These are phyloP conservation scores for Metschnikowia orientalis DNA, from an alignment of 805 yeast genomes.

Conservation along the genomic window DNA sequence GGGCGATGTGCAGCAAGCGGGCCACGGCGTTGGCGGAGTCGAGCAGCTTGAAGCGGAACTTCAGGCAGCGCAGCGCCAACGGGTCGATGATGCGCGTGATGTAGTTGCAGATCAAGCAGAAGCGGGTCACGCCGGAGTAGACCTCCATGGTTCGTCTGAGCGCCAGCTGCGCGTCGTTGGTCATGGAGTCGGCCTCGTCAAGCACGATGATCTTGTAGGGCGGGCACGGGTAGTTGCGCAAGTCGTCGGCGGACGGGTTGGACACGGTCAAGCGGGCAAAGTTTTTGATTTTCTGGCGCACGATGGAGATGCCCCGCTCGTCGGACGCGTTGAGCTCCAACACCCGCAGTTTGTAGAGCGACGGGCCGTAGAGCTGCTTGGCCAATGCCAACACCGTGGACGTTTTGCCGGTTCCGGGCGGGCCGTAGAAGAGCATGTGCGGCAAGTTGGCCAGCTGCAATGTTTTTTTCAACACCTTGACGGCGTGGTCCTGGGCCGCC, in stretches of 20 bases:
- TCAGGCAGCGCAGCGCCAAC: conserved; percentile 91
- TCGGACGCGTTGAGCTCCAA: conserved; percentile 86
- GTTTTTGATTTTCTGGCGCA: conserved; percentile 77
- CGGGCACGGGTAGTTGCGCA: conserved; percentile 84
- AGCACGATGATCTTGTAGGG: conserved; percentile 90
- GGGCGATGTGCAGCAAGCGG: conserved; percentile 60
- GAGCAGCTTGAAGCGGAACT: conserved; percentile 81
- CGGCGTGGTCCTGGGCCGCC: conserved; percentile 88
- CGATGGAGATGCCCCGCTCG: conserved; percentile 86
- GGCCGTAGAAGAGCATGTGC: conserved; percentile 88
- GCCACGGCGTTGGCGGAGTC: conserved; percentile 65
- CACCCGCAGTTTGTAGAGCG: conserved; percentile 62
- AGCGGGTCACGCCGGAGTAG: conserved; percentile 81
- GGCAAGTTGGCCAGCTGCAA: conserved; percentile 79
- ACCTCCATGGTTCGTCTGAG: conserved; percentile 91
- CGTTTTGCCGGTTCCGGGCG: conserved; percentile 92
- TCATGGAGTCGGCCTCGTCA: conserved; percentile 98
- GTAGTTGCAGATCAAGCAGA: conserved; percentile 92
- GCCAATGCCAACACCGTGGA: conserved; percentile 84
- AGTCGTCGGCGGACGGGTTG: conserved; percentile 67
- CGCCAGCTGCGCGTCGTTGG: conserved; percentile 94
- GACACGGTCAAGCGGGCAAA: conserved; percentile 85
- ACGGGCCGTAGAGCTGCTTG: conserved; percentile 71
- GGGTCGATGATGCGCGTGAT: conserved; percentile 97
- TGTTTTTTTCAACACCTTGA: conserved; percentile 74